Evolutionary conservation across 305 asterid species (phyloP), one percentile per base, ranked within the genome.

Genomic region (Rubia peregrina): DNA sequence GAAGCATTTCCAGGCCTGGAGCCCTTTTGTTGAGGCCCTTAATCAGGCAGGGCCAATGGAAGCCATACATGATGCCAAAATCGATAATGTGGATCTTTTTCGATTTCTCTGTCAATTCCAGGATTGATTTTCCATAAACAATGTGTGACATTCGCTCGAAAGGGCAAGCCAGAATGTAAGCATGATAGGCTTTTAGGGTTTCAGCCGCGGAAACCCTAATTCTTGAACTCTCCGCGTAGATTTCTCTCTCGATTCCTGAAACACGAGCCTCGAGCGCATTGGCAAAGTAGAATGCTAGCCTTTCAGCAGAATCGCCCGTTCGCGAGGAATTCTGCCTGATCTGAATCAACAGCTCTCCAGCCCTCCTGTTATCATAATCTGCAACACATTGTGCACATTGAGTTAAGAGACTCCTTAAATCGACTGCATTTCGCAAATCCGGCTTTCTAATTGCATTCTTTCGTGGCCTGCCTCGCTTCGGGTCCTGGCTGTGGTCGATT

Each of bases 41-140:
- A 71, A 93, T 93, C 66, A 93, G 85, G 71, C 84, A 75, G 60
- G 96, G 98, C 98, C 98, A 93, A 66, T 90, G 97, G 76, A 93
- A 90, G 70, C 98, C 98, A 57, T 89, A 89, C 8, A 80, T 77
- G 60, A 93, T 90, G 40, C 98, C 98, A 38, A 90, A 93, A 80
- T 93, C 98, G 60, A 93, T 79, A 16, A 93, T 78, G 70, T 93
- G 98, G 77, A 93, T 85, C 3, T 81, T 75, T 9, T 77, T 74
- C 9, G 89, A 86, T 44, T 76, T 81, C 16, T 75, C 75, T 12
- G 95, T 80, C 46, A 79, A 61, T 40, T 69, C 57, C 24, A 10
- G 76, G 30, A 91, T 89, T 81, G 84, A 86, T 82, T 77, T 84
- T 70, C 83, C 88, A 13, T 92, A 94, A 59, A 84, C 83, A 71